Evolutionary conservation across 2,329 filamentous ascomycete genomes (phyloP), one percentile per base, ranked within the genome.

Genomic region (Colletotrichum sp.): DNA sequence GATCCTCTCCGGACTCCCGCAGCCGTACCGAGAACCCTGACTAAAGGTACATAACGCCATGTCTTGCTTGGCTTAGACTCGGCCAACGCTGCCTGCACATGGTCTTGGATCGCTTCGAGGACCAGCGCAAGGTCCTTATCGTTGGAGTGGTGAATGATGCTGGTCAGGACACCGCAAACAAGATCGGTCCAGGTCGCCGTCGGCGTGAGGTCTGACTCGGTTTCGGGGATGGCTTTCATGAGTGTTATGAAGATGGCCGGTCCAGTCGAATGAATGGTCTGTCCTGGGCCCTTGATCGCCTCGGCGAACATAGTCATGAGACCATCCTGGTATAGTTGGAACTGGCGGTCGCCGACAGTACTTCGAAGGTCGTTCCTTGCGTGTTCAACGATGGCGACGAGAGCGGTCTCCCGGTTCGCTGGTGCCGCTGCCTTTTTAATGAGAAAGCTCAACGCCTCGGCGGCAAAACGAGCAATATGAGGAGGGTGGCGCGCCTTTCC

Each of bases 241-340:
- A 94, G 84, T 3, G 87, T 84, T 49, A 86, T 84, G 69, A 92
- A 86, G 16, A 93, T 87, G 9, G 89, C 86, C 4, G 89, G 83
- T 3, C 90, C 92, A 16, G 89, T 90, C 3, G 92, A 93, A 80
- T 93, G 92, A 63, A 93, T 84, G 2, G 87, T 89, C 65, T 89
- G 81, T 4, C 92, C 91, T 16, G 92, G 89, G 19, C 92, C 90
- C 83, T 94, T 93, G 79, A 92, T 90, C 11, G 96, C 93, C 84
- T 99, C 96, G 6, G 95, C 93, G 81, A 98, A 95, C 89, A 99
- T 93, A 22, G 92, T 95, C 95, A 98, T 98, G 62, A 98, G 85
- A 71, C 96, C 97, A 82, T 98, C 93, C 78, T 94, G 93, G 83
- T 98, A 98, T 16, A 95, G 89, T 15, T 88, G 87, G 76, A 91